Base-by-base conservation (phyloP, 2,329 filamentous ascomycete species). In the Lecanoromycetidae sp. region DNA sequence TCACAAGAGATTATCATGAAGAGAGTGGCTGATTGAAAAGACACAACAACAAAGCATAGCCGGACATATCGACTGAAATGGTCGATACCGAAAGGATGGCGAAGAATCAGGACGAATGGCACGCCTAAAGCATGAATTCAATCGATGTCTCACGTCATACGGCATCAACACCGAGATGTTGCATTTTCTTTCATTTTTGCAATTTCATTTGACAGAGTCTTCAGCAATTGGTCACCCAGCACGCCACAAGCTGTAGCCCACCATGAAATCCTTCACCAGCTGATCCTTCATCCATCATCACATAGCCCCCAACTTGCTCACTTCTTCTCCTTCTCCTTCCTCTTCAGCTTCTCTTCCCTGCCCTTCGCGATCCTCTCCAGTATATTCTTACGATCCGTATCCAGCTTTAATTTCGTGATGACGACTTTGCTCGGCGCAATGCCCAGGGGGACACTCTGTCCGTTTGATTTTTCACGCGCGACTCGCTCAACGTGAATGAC, bases 371-470 rank as follows among this genome's bases (percentile, higher is more conserved):
- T 65, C 56, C 69, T 65, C 57, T 67, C 66, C 39, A 71, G 60
- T 53, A 71, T 67, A 53, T 64, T 62, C 61, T 72, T 69, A 56
- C 69, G 64, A 58, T 71, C 69, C 63, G 71, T 72, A 58, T 72
- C 67, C 74, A 95, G 78, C 84, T 96, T 94, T 71, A 96, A 80
- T 81, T 95, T 95, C 75, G 83, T 94, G 77, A 98, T 84, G 75
- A 94, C 82, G 61, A 94, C 87, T 74, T 96, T 96, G 74, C 84
- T 93, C 64, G 91, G 83, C 74, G 90, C 84, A 72, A 98, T 82
- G 70, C 87, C 87, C 66, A 96, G 77, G 56, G 90, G 90, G 49
- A 96, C 88, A 68, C 80, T 84, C 77, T 95, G 88, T 73, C 91
- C 90, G 70, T 87, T 91, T 70, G 80, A 84, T 84, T 98, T 98